Conservation (phyloP, 148 eudicot genomes). For the Fagopyrum tataricum region DNA sequence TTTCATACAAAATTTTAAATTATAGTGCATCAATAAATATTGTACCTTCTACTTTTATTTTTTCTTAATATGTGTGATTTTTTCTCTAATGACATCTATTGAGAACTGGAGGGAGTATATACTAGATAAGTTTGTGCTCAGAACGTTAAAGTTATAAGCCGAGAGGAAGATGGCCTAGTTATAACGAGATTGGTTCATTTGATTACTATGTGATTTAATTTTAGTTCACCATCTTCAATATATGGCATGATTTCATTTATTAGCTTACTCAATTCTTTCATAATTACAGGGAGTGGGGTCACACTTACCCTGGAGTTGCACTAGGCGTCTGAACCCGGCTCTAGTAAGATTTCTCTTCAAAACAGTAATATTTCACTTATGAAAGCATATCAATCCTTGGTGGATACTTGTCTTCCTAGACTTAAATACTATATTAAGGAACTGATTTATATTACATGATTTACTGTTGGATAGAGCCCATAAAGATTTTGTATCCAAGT, state of each 20-base stretch:
- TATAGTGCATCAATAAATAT: no score
- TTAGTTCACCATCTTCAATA: not conserved
- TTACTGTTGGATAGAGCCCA: not conserved
- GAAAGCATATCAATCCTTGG: not conserved
- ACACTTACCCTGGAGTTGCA: constrained; percentile 50
- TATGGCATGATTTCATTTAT: not conserved
- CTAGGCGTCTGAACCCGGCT: constrained; percentile 22
- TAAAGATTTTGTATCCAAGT: not conserved
- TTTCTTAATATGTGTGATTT: no score
- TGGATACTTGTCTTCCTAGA: not conserved
- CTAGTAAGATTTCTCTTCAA: constrained; percentile 19
- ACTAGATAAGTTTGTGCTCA: not conserved
- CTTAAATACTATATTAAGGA: not conserved
- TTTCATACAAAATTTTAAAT: no score
- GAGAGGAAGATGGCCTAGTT: not conserved
- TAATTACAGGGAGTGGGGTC: constrained; percentile 42
- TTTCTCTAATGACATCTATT: no score
- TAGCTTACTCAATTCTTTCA: not conserved
- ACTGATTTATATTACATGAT: not conserved
- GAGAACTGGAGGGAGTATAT: no score
- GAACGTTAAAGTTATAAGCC: not conserved
- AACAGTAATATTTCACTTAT: not conserved
- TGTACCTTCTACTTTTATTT: no score
- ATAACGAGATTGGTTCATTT: not conserved
- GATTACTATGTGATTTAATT: not conserved